These are phyloP conservation scores for Trypethelium eluteriae DNA, from an alignment of 495 filamentous ascomycete genomes.

Conservation along the genomic window DNA sequence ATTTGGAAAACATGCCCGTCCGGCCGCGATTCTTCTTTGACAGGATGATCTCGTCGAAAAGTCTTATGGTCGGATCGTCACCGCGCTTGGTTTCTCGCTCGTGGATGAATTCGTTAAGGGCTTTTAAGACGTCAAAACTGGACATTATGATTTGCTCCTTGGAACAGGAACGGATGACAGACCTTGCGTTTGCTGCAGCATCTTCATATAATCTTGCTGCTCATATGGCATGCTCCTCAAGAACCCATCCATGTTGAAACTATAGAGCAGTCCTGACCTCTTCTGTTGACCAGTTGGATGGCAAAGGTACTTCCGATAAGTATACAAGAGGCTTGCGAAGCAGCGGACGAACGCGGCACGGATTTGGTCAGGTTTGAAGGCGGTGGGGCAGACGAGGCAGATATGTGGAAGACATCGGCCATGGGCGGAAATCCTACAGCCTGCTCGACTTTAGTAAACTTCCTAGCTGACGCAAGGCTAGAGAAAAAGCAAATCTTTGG, in stretches of 20 bases:
- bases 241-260: constrained; percentile 92
- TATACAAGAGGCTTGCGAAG: constrained; percentile 90
- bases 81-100: constrained; percentile 65
- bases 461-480: not conserved
- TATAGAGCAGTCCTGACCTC: constrained; percentile 76
- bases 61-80: constrained; percentile 62
- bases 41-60: constrained; percentile 94
- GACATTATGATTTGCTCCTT: not conserved
- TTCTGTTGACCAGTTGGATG: constrained; percentile 75
- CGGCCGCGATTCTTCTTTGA: constrained; percentile 85
- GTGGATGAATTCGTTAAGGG: constrained; percentile 94
- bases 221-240: constrained; percentile 83
- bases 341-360: constrained; percentile 90
- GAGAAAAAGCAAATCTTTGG: not conserved
- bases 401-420: constrained; percentile 72
- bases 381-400: constrained; percentile 76
- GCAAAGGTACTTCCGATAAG: constrained; percentile 77
- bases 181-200: constrained; percentile 93
- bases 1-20: constrained; percentile 36
- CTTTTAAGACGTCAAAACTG: constrained; percentile 37
- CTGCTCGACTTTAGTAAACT: constrained; percentile 28
- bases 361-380: constrained; percentile 85
- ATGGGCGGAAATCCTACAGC: constrained; percentile 71
- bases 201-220: constrained; percentile 76
- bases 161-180: constrained; percentile 24